phyloP scores from a whole-genome alignment of 495 filamentous ascomycete species.

The Penicillium odoratum region DNA sequence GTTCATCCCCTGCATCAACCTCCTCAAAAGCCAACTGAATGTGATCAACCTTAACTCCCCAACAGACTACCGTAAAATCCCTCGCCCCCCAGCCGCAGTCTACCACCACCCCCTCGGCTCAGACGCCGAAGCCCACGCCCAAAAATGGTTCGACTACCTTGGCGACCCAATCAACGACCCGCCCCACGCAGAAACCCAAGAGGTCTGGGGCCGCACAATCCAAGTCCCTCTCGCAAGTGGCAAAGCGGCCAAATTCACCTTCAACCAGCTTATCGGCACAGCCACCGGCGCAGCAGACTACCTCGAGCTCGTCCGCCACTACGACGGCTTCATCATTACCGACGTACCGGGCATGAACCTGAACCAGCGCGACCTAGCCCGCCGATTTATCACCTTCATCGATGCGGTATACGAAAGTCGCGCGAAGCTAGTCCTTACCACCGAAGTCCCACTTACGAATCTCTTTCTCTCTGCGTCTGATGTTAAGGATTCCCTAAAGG shows the following conservation, averaged over 20 bases:
- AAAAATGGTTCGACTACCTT: slow-evolving; percentile 93
- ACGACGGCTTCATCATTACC: slow-evolving; percentile 88
- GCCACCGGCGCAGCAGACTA: slow-evolving; percentile 94
- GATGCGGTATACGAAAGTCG: slow-evolving; percentile 87
- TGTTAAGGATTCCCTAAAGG: slow-evolving; percentile 47
- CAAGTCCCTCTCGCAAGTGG: slow-evolving; percentile 85
- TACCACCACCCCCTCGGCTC: slow-evolving; percentile 85
- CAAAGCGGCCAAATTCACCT: slow-evolving; percentile 83
- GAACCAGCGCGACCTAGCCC: slow-evolving; percentile 80
- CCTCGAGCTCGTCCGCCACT: slow-evolving; percentile 85
- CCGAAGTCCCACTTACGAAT: slow-evolving; percentile 76
- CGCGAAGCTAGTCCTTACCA: slow-evolving; percentile 93
- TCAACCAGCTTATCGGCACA: slow-evolving; percentile 82
- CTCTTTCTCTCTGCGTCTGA: slow-evolving; percentile 88
- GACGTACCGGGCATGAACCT: slow-evolving; percentile 90
- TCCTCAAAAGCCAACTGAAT: slow-evolving; percentile 76
- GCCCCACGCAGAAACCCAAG: slow-evolving; percentile 72
- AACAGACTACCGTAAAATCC: slow-evolving; percentile 96
- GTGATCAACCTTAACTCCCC: slow-evolving; percentile 94
- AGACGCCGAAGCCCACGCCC: slow-evolving; percentile 74
- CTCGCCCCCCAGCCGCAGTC: slow-evolving; percentile 87
- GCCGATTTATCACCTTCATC: slow-evolving; percentile 95
- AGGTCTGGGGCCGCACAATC: slow-evolving; percentile 93
- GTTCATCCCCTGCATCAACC: slow-evolving; percentile 92
- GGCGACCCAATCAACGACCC: slow-evolving; percentile 78